Evolutionary conservation across 345 rosid genomes (phyloP), one percentile per base, ranked within the genome.

Genomic region (Eucalyptus sp.): DNA sequence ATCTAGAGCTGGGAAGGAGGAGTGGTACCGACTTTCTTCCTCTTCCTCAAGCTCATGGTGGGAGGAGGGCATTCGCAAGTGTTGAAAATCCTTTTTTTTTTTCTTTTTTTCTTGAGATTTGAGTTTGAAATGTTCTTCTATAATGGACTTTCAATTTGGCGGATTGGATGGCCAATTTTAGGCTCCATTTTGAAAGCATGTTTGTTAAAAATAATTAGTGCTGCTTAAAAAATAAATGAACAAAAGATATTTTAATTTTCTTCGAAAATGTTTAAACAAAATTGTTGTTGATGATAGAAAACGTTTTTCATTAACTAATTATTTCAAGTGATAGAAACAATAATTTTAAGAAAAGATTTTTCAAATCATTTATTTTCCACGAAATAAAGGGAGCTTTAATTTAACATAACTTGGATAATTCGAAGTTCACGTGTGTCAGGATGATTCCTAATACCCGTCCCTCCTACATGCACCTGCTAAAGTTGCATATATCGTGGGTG

Each of bases 181-280:
- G 24, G 11, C 37, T 64, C 18, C 18, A 64, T 29, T 64, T 7
- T 3, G 13, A 71, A 71, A 33, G 24, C 7, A 68, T 52, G 56
- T 52, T 51, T 51, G 54, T 51, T 51, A 51, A 51, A 51, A 52
- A 17, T 52, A 52, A 52, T 18, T 52, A 52, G 24, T 52, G 24
- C 2, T 6, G 7, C 13, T 71, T 71, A 37, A 3, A 20, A 37
- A 76, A 76, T 76, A 14, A 76, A 22, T 76, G 37, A 37, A 76
- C 8, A 0, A 37, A 3, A 76, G 0, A 20, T 37, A 37, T 18
- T 37, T 71, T 71, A 10, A 3, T 18, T 20, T 5, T 76, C 27
- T 3, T 0, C 0, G 1, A 37, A 20, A 18, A 20, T 18, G 1
- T 76, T 37, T 76, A 37, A 25, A 1, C 0, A 76, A 10, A 64